These are phyloP conservation scores for Mycothermus thermophilus DNA, from an alignment of 495 filamentous ascomycete species.

Conservation along the genomic window DNA sequence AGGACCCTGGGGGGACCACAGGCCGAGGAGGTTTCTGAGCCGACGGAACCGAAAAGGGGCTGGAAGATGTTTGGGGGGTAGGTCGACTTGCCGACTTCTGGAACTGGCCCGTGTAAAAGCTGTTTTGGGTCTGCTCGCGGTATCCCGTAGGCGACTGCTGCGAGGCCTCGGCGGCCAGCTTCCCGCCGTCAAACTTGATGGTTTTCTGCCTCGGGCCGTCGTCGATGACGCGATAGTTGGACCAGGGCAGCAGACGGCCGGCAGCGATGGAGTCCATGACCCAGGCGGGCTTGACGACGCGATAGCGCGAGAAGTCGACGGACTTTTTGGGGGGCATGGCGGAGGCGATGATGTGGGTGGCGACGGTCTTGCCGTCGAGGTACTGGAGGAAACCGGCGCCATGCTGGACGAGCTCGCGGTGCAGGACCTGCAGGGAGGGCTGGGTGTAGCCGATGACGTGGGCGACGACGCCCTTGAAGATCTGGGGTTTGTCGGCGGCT, in stretches of 20 bases:
- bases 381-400: conserved; percentile 91
- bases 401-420: conserved; percentile 72
- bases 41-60: not conserved
- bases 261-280: conserved; percentile 75
- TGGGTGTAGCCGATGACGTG: conserved; percentile 92
- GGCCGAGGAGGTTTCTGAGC: too few relatives aligned
- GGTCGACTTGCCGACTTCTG: conserved; percentile 18
- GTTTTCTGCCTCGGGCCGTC: conserved; percentile 66
- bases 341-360: conserved; percentile 89
- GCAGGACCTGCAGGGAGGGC: conserved; percentile 75
- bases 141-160: conserved; percentile 42
- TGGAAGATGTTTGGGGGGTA: not conserved
- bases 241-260: conserved; percentile 72
- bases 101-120: conserved; percentile 68
- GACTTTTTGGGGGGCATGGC: conserved; percentile 82
- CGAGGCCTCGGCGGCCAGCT: conserved; percentile 46
- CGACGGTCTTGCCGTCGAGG: conserved; percentile 81
- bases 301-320: conserved; percentile 70
- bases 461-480: conserved; percentile 80
- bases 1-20: conserved; percentile 2
- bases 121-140: conserved; percentile 56
- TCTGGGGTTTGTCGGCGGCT: conserved; percentile 53
- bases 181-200: conserved; percentile 52
- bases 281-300: conserved; percentile 95
- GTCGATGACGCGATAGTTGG: conserved; percentile 65